Evolutionary conservation across 305 asterid species (phyloP).

Genomic region (Fraxinus nigra): DNA sequence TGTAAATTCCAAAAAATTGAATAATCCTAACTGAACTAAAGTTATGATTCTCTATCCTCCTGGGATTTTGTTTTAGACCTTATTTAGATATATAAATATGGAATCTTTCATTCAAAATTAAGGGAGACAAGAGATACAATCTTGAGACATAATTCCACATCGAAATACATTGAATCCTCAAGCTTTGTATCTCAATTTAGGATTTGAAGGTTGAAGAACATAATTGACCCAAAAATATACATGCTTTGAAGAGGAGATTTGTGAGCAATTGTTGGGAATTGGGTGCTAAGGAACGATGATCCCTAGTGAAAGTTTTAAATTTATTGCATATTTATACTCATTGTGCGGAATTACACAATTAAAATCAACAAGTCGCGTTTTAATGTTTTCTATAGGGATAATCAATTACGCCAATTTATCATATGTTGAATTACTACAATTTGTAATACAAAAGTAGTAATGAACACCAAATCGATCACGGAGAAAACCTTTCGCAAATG

Average conservation of each 20-base stretch:
- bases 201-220: background rate
- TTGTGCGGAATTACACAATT: no score
- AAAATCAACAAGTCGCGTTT: no score
- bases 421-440: no score
- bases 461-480: no score
- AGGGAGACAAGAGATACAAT: background rate
- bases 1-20: no score
- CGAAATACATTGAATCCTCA: background rate
- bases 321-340: no score
- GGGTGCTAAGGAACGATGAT: background rate
- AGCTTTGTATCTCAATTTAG: background rate
- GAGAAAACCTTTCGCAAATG: no score
- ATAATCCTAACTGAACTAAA: background rate
- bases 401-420: no score
- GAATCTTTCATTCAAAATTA: background rate
- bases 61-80: background rate
- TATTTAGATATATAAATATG: background rate
- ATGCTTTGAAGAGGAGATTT: background rate
- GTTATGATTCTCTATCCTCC: background rate
- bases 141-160: background rate
- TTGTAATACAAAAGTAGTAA: no score
- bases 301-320: no score
- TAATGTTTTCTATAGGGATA: no score
- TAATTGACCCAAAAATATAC: background rate
- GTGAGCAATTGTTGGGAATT: background rate